A percentile compares a stretch with the other conserved stretches of the same genome.
phyloP scores from a whole-genome alignment of 495 filamentous ascomycete species.

The Neurospora africana region DNA sequence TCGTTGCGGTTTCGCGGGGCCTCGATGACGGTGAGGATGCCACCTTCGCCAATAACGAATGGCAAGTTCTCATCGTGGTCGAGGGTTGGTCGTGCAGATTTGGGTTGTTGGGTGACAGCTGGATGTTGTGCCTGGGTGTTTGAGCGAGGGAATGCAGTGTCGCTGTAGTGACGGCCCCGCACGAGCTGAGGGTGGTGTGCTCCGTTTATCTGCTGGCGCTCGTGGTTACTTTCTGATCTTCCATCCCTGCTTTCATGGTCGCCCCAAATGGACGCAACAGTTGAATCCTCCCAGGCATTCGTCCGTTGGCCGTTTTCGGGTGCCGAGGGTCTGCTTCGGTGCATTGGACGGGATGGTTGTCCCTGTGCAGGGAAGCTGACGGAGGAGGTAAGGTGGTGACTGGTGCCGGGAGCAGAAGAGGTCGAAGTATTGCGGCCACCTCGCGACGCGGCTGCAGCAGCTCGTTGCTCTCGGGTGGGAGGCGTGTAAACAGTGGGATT shows the following conservation, averaged over 20 bases:
- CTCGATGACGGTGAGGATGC: conserved; percentile 21
- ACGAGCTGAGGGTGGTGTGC: background rate
- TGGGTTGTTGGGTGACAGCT: background rate
- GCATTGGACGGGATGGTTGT: conserved; percentile 20
- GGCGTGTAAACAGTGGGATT: background rate
- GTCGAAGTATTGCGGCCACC: background rate
- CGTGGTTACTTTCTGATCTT: conserved; percentile 17
- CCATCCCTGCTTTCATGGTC: conserved; percentile 19
- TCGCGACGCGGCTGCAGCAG: conserved; percentile 2
- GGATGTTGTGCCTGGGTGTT: conserved; percentile 6
- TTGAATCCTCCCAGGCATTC: conserved; percentile 30
- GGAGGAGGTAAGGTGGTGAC: conserved; percentile 9
- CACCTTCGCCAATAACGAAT: conserved; percentile 23
- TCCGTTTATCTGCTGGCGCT: conserved; percentile 12
- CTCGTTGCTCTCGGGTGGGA: background rate
- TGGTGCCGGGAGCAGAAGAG: background rate
- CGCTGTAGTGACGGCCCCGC: conserved; percentile 20
- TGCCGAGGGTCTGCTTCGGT: conserved; percentile 18
- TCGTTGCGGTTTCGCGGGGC: conserved; percentile 5
- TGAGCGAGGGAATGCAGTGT: conserved; percentile 4
- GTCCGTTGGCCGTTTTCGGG: conserved; percentile 14
- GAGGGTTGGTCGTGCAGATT: conserved; percentile 5
- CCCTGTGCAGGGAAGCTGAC: conserved; percentile 11
- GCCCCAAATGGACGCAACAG: conserved; percentile 26
- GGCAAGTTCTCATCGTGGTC: conserved; percentile 17